phyloP scores from a whole-genome alignment of 2,329 filamentous ascomycete species.

The Fusarium tuaranense region DNA sequence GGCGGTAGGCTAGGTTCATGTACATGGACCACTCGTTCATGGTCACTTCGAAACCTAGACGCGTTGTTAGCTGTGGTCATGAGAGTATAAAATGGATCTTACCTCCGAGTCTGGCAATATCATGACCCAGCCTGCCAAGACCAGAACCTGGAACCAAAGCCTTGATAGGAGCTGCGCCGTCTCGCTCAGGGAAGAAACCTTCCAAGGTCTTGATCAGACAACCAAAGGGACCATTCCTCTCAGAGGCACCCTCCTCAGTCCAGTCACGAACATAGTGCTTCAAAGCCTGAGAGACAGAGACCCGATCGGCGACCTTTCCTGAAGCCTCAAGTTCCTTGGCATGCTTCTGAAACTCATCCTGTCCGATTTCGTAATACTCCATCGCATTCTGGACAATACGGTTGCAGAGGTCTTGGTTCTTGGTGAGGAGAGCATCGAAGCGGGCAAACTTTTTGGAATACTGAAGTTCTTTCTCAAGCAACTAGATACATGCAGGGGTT shows the following conservation, averaged over 20 bases:
- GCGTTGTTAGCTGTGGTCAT: not conserved
- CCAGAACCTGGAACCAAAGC: constrained; percentile 66
- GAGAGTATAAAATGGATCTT: not conserved
- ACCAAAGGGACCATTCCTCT: constrained; percentile 57
- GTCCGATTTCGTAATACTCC: constrained; percentile 58
- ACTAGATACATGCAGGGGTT: constrained; percentile 36
- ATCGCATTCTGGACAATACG: constrained; percentile 59
- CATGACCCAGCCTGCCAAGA: constrained; percentile 63
- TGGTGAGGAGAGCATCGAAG: constrained; percentile 55
- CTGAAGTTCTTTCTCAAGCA: constrained; percentile 67
- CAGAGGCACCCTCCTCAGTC: constrained; percentile 59
- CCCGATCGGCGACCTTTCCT: constrained; percentile 56
- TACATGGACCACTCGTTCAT: constrained; percentile 70
- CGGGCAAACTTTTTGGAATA: constrained; percentile 66
- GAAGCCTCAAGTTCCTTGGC: constrained; percentile 52
- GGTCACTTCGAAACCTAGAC: constrained; percentile 61
- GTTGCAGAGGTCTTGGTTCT: constrained; percentile 60
- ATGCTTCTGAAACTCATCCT: constrained; percentile 58
- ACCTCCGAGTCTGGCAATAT: constrained; percentile 59
- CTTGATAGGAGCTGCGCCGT: constrained; percentile 40
- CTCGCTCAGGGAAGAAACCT: constrained; percentile 46
- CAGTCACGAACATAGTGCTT: constrained; percentile 71
- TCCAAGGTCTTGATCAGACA: constrained; percentile 52
- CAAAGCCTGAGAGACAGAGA: constrained; percentile 63
- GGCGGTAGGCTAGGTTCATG: constrained; percentile 67